Evolutionary conservation across 805 yeast species (phyloP), one percentile per base, ranked within the genome.

Genomic region (Candida nonsorbophila): DNA sequence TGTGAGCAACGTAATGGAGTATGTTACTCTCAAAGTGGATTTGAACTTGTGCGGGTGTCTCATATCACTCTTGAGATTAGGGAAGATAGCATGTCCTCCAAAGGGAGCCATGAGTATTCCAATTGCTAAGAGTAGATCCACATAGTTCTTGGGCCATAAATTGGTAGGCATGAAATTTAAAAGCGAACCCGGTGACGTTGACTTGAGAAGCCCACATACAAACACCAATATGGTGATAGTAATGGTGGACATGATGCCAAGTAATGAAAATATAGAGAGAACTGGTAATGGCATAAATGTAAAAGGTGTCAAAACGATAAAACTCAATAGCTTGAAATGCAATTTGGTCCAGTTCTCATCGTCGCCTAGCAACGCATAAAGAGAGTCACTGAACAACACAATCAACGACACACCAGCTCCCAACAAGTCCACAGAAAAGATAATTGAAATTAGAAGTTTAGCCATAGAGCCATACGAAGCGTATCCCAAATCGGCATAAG

Each of bases 401-500:
- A 84, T 73, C 37, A 87, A 62, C 0, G 95, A 74, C 7, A 87
- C 88, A 11, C 94, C 88, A 24, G 82, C 79, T 3, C 90, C 95
- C 33, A 83, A 42, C 24, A 87, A 64, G 45, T 87, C 96, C 23
- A 84, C 42, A 1, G 90, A 79, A 48, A 87, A 86, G 9, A 86
- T 47, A 9, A 78, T 41, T 2, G 94, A 83, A 18, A 87, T 82
- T 20, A 81, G 51, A 3, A 84, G 63, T 44, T 94, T 72, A 2
- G 92, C 94, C 18, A 63, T 64, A 2, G 81, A 62, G 1, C 95
- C 95, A 48, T 80, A 85, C 0, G 88, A 83, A n/a, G 85, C 84
- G 44, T 74, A 79, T 3, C 94, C 94, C 27, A 87, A 65, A 58
- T 87, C 96, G 0, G 95, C 94, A 52, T 86, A 87, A 0, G 95